Evolutionary conservation across 2,329 filamentous ascomycete genomes (phyloP), one percentile per base, ranked within the genome.

Genomic region (Colletotrichum destructivum): DNA sequence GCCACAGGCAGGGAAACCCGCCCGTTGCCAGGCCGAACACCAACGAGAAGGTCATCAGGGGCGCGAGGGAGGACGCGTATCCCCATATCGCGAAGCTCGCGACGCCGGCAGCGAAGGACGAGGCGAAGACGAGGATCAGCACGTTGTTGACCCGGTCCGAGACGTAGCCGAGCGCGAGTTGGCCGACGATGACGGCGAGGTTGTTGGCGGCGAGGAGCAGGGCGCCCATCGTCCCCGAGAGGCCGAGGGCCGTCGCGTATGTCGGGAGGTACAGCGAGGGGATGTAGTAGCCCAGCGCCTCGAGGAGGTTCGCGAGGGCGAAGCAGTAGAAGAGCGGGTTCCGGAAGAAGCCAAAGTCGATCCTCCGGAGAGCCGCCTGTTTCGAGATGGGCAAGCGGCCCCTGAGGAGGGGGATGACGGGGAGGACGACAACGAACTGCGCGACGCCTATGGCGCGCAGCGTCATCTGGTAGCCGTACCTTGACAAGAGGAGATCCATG

Each of bases 11-110:
- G 0, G 73, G 74, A 52, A 75, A 80, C 0, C 73, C 76, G 7
- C 88, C 85, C 0, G 88, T 88, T 62, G 90, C 90, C 78, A 89
- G 86, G 0, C 89, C 89, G 75, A 88, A 91, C 0, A 84, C 78
- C 2, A 89, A 76, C 4, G 86, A 83, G 75, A 90, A 91, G 0
- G 85, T 73, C 0, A 85, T 79, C 1, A 90, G 79, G 0, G 85
- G 76, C 0, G 82, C 82, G 3, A 85, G 79, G 0, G 81, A 81
- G 0, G 79, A 82, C 2, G 84, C 83, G 13, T 89, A 76, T 0
- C 88, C 89, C 88, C 89, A 91, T 35, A 90, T 78, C 0, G 88
- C 75, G 56, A 90, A 84, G 0, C 86, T 84, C 0, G 85, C 84
- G 0, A 88, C 61, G 0, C 84, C 84, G 0, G 88, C 86, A 1